These are phyloP conservation scores for Stemphylium vesicarium DNA, from an alignment of 2,329 filamentous ascomycete genomes.

Conservation along the genomic window DNA sequence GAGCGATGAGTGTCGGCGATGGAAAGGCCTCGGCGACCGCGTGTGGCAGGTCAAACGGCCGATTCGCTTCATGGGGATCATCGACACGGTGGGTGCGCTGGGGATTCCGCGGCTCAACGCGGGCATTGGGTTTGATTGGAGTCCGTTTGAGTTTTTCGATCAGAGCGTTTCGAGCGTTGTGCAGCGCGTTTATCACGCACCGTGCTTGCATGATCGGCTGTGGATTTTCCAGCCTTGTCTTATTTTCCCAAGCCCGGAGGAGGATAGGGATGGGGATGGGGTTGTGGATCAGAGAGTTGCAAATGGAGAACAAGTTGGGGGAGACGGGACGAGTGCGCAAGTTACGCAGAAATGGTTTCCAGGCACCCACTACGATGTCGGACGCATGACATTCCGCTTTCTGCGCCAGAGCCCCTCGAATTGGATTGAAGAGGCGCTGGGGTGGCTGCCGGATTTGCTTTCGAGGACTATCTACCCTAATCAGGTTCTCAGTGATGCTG, in stretches of 20 bases:
- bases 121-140: conserved; percentile 45
- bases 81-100: conserved; percentile 45
- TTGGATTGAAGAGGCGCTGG: conserved; percentile 35
- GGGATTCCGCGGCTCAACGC: conserved; percentile 45
- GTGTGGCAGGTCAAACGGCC: conserved; percentile 43
- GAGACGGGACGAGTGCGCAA: neutral
- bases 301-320: too few species aligned
- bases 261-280: conserved; percentile 11
- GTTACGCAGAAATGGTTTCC: conserved; percentile 47
- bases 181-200: conserved; percentile 43
- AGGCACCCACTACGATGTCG: conserved; percentile 48
- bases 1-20: conserved; percentile 26
- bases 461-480: conserved; percentile 42
- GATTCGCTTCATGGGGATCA: conserved; percentile 42
- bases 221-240: conserved; percentile 43
- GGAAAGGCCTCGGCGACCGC: conserved; percentile 21
- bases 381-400: conserved; percentile 46
- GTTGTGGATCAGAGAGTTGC: neutral
- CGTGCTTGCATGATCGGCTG: conserved; percentile 42
- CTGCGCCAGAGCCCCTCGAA: conserved; percentile 37
- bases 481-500: conserved; percentile 40
- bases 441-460: conserved; percentile 35
- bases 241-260: neutral
- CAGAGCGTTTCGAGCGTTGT: conserved; percentile 41
- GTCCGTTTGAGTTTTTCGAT: conserved; percentile 47